Evolutionary conservation across 169 alveolate species (phyloP).

Genomic region (Plasmodium knowlesi): DNA sequence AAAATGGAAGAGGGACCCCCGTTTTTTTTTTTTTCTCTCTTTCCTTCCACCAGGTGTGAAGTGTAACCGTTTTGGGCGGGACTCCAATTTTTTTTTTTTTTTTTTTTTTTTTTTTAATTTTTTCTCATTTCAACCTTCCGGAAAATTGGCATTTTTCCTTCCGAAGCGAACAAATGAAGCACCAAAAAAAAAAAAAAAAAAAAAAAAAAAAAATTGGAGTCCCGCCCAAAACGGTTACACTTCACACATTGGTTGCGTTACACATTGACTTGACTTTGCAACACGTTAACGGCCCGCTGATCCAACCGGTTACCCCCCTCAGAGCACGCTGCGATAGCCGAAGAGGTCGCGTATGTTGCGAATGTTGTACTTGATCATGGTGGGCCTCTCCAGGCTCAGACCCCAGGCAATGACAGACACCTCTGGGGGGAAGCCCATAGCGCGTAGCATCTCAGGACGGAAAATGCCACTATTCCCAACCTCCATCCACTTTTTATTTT

Average conservation of each 20-base stretch:
- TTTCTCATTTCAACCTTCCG: no score
- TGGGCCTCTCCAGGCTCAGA: conserved; percentile 98
- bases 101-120: no score
- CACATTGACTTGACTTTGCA: no score
- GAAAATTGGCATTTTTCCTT: no score
- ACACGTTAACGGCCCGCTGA: no score
- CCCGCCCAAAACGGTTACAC: not conserved
- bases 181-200: no score
- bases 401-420: conserved; percentile 99
- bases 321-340: conserved; percentile 88
- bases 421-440: conserved; percentile 98
- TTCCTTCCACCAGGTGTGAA: not conserved
- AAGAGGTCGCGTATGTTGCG: conserved; percentile 97
- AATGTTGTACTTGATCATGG: conserved; percentile 97
- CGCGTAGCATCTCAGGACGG: conserved; percentile 99
- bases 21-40: not conserved
- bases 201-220: no score
- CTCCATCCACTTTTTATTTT: conserved; percentile 96
- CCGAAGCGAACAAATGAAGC: no score
- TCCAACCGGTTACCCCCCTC: not conserved
- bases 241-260: no score
- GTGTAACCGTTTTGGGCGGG: not conserved
- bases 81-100: not conserved
- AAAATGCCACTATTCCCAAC: conserved; percentile 99
- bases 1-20: not conserved